Evolutionary conservation across 2,329 filamentous ascomycete genomes (phyloP), one percentile per base, ranked within the genome.

Genomic region (Cercospora zeae-maydis): DNA sequence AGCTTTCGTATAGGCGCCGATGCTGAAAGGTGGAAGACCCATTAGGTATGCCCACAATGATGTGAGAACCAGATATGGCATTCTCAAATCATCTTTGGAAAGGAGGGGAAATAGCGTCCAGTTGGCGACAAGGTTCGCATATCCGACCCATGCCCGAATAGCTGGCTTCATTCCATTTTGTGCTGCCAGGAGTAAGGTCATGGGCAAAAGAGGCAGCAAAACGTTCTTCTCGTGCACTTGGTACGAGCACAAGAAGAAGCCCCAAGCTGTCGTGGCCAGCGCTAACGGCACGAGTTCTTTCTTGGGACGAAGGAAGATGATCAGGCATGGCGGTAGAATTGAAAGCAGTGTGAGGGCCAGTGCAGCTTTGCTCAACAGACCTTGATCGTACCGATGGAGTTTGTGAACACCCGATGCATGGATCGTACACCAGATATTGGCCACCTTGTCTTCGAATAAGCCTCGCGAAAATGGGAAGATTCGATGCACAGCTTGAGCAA

Each of bases 151-250:
- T 1, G 91, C 88, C 54, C 95, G 86, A 16, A 85, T 86, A 58
- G 88, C 87, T 63, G 90, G 89, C 63, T 86, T 86, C 55, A 99
- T 79, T 0, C 93, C 93, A 54, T 90, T 85, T 66, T 88, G 86
- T 14, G 90, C 88, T 14, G 90, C 90, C 39, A 99, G 82, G 4
- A 98, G 82, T 6, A 97, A 78, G 0, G 93, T 98, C 90, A 96
- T 96, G 0, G 95, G 95, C 75, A 98, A 85, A 52, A 99, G 81
- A 0, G 95, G 96, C 2, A 99, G 84, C 4, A 99, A 82, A 0
- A 96, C 92, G 68, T 93, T 97, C 83, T 99, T 99, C 79, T 99
- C 95, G 72, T 99, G 95, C 0, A 99, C 96, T 75, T 99, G 95
- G 75, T 96, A 99, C 71, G 92, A 96, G 79, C 96, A 98, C 14